Evolutionary conservation across 495 filamentous ascomycete genomes (phyloP).

Genomic region (Penicillium coffeae): DNA sequence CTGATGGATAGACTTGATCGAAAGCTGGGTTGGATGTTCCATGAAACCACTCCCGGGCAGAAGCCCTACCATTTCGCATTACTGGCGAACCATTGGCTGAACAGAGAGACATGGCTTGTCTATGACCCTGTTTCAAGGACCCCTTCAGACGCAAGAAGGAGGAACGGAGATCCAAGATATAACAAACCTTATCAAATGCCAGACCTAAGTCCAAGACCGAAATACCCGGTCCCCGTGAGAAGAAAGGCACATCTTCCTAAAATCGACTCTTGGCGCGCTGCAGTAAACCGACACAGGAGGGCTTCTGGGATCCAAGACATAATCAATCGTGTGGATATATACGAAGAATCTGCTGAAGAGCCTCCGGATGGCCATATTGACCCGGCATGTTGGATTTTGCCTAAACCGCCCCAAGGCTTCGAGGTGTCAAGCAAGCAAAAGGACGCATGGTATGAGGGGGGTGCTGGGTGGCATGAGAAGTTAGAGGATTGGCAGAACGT

Average conservation of each 20-base stretch:
- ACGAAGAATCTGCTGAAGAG: conserved; percentile 37
- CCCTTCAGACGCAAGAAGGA: conserved; percentile 28
- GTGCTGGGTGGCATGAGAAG: conserved; percentile 41
- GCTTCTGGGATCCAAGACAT: conserved; percentile 23
- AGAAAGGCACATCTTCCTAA: conserved; percentile 24
- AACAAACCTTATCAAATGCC: conserved; percentile 29
- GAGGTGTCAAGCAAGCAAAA: conserved; percentile 33
- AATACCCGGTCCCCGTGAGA: conserved; percentile 19
- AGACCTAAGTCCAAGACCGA: conserved; percentile 15
- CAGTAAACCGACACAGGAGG: conserved; percentile 33
- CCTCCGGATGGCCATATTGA: conserved; percentile 39
- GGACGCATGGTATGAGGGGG: conserved; percentile 41
- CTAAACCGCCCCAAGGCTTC: conserved; percentile 41
- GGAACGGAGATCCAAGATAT: conserved; percentile 36
- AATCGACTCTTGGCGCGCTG: conserved; percentile 40
- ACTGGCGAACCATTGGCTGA: conserved; percentile 45
- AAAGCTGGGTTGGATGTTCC: conserved; percentile 36
- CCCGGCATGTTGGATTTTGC: conserved; percentile 40
- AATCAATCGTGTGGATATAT: conserved; percentile 27
- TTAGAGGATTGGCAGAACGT: conserved; percentile 41
- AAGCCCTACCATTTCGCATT: conserved; percentile 41
- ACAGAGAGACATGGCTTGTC: conserved; percentile 38
- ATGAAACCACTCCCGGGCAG: conserved; percentile 37
- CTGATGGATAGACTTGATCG: conserved; percentile 35
- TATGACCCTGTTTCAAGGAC: conserved; percentile 37